Base-by-base conservation (phyloP, 129 eudicot species). In the Saussurea involucrata region DNA sequence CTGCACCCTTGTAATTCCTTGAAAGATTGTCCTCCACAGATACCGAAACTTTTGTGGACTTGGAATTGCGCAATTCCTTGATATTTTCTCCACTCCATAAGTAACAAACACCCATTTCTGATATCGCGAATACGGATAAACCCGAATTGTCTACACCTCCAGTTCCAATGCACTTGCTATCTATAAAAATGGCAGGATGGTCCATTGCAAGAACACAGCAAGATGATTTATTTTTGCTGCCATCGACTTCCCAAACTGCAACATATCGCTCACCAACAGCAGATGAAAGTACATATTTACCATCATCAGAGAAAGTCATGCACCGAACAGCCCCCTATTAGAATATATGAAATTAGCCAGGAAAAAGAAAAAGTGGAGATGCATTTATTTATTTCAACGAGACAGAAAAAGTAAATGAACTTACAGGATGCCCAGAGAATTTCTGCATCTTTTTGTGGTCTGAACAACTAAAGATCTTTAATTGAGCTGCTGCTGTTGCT, bases 371-470 rank as follows among this genome's bases (percentile, higher is more conserved):
- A 63, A 20, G 33, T 9, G 21, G 31, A 69, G n/a, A 49, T 31
- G 66, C 32, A 37, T 55, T 49, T 25, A 18, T 17, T n/a, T 15
- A 13, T 63, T n/a, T 72, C 31, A 68, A 67, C 4, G 44, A 64
- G 29, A 34, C 13, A 21, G 22, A 24, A 46, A 8, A 8, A 24
- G 42, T 3, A 63, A 7, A 73, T 28, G 49, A 65, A 68, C 97
- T 84, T 84, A 92, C 99, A 42, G 99, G 99, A 76, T 95, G 99
- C 58, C 99, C 99, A 20, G 97, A 87, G 82, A 95, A 95, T 76
- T 90, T 95, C 81, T 92, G 99, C 44, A 95, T 77, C 89, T 89
- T 95, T 85, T 84, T 88, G 75, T 72, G 89, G 77, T 88, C 87
- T 29, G 90, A 84, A 84, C 85, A 84, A 72, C 76, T 87, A 69